Conservation (phyloP, 1,139 yeast genomes). For the Geotrichum europaeum region DNA sequence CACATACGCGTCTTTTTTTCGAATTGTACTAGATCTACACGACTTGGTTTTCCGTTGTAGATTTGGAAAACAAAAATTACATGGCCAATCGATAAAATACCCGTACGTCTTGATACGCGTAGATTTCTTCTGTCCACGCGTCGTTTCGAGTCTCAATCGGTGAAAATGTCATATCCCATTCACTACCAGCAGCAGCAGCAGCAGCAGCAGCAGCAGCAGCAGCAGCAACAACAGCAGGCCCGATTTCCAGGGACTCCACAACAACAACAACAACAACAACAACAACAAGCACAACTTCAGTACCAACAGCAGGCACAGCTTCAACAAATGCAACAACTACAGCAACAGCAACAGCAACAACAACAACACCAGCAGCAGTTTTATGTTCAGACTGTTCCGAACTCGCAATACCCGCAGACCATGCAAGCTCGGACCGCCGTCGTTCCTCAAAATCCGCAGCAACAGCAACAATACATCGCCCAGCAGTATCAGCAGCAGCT, state of each 20-base stretch:
- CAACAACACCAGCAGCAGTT: neutral
- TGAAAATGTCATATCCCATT: constrained; percentile 6
- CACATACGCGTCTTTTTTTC: neutral
- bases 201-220: constrained; percentile 18
- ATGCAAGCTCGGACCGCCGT: neutral
- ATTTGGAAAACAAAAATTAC: neutral
- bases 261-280: constrained; percentile 3
- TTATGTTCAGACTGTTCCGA: neutral
- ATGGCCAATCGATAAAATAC: neutral
- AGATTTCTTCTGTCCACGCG: neutral
- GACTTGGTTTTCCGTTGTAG: neutral
- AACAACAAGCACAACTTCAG: no score
- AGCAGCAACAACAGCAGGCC: constrained; percentile 10
- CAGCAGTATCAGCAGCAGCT: constrained; percentile 6
- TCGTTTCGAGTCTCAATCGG: neutral
- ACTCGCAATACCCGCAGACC: neutral
- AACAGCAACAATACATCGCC: constrained; percentile 22
- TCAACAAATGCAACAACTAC: no score
- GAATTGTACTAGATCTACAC: neutral
- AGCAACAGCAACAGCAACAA: neutral
- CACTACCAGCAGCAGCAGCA: constrained; percentile 16
- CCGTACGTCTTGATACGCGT: neutral
- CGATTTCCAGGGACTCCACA: constrained; percentile 16
- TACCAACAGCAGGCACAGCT: no score
- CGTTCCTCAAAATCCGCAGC: constrained; percentile 2